Conservation (phyloP, 2,329 filamentous ascomycete species). For the Rutstroemia sp. region DNA sequence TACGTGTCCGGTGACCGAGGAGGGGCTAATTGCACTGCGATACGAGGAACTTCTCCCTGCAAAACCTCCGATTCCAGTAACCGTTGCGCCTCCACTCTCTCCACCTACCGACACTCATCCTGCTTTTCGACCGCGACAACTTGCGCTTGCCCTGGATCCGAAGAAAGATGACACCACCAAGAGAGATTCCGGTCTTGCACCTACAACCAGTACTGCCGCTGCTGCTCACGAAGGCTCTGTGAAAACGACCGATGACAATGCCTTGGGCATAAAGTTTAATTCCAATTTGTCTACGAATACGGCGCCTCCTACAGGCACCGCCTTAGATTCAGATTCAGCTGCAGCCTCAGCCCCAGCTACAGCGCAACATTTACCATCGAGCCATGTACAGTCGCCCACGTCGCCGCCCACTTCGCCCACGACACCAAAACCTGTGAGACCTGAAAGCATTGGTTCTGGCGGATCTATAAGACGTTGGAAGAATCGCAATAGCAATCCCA, state of each 20-base stretch:
- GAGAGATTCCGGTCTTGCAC: constrained; percentile 48
- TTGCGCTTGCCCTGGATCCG: constrained; percentile 24
- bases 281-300: constrained; percentile 2
- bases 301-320: background rate
- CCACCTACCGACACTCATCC: constrained; percentile 26
- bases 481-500: constrained; percentile 13
- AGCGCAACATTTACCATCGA: background rate
- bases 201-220: constrained; percentile 37
- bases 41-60: constrained; percentile 55
- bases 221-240: constrained; percentile 36
- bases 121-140: constrained; percentile 18
- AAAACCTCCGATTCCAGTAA: constrained; percentile 46
- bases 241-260: constrained; percentile 17
- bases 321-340: no score
- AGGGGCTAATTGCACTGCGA: constrained; percentile 43
- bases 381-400: constrained; percentile 6
- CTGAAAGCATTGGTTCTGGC: constrained; percentile 10
- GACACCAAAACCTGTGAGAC: constrained; percentile 11
- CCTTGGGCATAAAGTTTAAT: constrained; percentile 24
- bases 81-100: constrained; percentile 22
- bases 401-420: constrained; percentile 1
- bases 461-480: constrained; percentile 14
- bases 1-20: constrained; percentile 11
- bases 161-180: constrained; percentile 37
- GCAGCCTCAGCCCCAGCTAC: no score